A percentile compares a stretch with the other conserved stretches of the same genome.
Conservation (phyloP, 208 protist genomes). For the Tritrichomonas musculus region DNA sequence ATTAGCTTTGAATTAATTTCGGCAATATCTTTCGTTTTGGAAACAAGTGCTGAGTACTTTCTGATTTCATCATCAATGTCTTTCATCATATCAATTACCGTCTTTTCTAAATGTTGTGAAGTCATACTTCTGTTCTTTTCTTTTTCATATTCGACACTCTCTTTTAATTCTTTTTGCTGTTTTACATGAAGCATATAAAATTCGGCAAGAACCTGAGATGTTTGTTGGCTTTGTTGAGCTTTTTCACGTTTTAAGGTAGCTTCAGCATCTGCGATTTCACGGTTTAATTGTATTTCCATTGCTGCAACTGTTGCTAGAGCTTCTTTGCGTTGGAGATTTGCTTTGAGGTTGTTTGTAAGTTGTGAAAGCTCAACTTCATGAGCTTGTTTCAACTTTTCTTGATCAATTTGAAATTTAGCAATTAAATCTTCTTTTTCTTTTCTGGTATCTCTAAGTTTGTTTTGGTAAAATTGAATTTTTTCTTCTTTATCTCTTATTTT, state of each 20-base stretch:
- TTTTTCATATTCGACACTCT: constrained; percentile 4
- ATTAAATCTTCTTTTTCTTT: background rate
- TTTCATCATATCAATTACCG: constrained; percentile 17
- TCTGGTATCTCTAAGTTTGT: background rate
- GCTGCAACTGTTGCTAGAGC: background rate
- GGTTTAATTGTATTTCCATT: background rate
- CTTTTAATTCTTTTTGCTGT: constrained; percentile 7
- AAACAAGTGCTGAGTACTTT: background rate
- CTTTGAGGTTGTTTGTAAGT: background rate
- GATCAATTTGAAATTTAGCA: background rate
- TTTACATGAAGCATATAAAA: background rate
- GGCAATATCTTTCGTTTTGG: background rate
- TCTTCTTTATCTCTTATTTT: background rate
- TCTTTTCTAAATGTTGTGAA: background rate
- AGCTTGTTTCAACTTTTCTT: background rate
- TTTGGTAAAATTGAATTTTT: constrained; percentile 9
- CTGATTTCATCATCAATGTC: background rate
- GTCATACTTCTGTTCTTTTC: background rate
- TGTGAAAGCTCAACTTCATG: background rate
- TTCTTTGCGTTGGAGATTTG: background rate
- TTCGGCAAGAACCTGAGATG: background rate
- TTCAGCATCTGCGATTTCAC: constrained; percentile 4
- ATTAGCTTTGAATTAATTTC: background rate
- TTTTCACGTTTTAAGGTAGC: background rate
- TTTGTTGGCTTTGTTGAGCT: background rate